A percentile compares a stretch with the other conserved stretches of the same genome.
phyloP scores from a whole-genome alignment of 192 early-diverging fungal species.

The Neocallimastix lanati region DNA sequence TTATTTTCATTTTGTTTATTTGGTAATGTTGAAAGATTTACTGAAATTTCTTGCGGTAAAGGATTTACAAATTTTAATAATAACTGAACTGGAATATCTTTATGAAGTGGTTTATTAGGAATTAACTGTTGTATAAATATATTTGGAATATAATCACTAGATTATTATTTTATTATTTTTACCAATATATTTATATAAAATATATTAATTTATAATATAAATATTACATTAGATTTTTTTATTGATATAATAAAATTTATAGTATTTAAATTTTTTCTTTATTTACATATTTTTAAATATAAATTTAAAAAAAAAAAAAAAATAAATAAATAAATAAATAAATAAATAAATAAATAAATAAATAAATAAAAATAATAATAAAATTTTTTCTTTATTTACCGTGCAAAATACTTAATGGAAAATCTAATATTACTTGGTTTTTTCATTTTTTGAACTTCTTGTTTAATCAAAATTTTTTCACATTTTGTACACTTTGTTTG shows the following conservation, averaged over 20 bases:
- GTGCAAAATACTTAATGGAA: background rate
- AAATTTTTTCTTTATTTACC: background rate
- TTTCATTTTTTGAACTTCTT: background rate
- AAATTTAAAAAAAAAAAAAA: too few relatives aligned
- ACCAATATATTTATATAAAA: too few relatives aligned
- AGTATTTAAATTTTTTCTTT: too few relatives aligned
- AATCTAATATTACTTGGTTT: background rate
- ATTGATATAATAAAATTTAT: too few relatives aligned
- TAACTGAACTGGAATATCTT: background rate
- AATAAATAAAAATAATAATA: background rate
- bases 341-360: too few relatives aligned
- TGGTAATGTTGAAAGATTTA: background rate
- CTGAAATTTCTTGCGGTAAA: background rate
- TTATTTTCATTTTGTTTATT: background rate
- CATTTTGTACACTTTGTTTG: background rate
- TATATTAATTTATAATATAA: too few relatives aligned
- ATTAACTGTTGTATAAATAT: background rate
- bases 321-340: too few relatives aligned
- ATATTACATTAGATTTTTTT: too few relatives aligned
- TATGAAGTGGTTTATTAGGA: background rate
- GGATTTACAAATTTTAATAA: background rate
- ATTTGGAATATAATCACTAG: background rate
- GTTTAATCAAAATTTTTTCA: background rate
- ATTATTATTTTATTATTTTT: too few relatives aligned
- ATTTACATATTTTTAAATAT: too few relatives aligned